Evolutionary conservation across 2,329 filamentous ascomycete genomes (phyloP), one percentile per base, ranked within the genome.

Genomic region (Arthrobotrys sinensis): DNA sequence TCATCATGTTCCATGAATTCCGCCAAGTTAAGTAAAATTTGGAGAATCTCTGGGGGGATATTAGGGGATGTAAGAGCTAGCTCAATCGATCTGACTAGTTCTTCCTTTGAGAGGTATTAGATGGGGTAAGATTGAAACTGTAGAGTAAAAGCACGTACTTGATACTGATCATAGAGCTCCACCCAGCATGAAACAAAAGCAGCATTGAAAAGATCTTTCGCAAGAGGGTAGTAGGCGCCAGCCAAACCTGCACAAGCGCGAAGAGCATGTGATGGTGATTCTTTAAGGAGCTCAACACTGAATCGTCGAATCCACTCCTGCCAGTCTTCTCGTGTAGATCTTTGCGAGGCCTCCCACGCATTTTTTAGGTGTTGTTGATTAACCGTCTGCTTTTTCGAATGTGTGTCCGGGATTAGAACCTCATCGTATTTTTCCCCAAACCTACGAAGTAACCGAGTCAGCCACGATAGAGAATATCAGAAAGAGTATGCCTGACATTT

Each of bases 1-100:
- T 99, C 96, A 82, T 99, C 96, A 83, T 99, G 96, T 83, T 99
- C 96, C 96, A 99, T 99, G 84, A 99, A 99, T 83, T 99, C 96
- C 21, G 96, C 96, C 63, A 99, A 88, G 82, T 99, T 99, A 60
- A 99, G 89, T 32, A 99, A 87, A 62, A 97, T 91, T 78, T 97
- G 95, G 7, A 99, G 87, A 80, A 99, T 91, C 84, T 99, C 96
- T 0, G 96, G 96, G 0, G 96, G 95, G 11, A 99, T 96, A 81
- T 97, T 95, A 65, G 95, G 92, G 2, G 95, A 98, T 68, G 94
- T 96, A 81, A 99, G 92, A 0, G 96, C 96, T 79, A 92, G 93
- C 84, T 99, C 96, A 65, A 99, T 97, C 24, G 96, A 97, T 66
- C 92, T 91, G 63, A 99, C 96, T 46, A 99, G 89, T 83, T 99